Base-by-base conservation (phyloP, 805 yeast genomes). In the Sugiyamaella lignohabitans region DNA sequence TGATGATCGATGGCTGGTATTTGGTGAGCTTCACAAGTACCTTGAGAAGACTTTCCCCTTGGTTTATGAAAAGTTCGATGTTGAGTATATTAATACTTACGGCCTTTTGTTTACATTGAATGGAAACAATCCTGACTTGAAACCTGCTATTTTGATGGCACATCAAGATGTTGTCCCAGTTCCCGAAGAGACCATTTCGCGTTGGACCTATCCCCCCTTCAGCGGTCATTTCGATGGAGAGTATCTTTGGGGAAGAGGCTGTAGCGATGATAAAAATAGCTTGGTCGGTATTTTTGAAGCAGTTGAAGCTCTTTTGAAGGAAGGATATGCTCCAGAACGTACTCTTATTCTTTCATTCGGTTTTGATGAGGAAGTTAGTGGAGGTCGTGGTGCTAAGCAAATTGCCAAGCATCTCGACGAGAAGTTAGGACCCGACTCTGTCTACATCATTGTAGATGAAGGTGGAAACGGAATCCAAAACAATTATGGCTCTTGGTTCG, bases 151-250 rank as follows among this genome's bases (percentile, higher is more conserved):
- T 63, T 67, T 84, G 43, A 76, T 83, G 57, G 89, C 91, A 1
- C 95, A 86, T 60, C 83, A 78, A 61, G 94, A 85, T 58, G 86
- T 82, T 3, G 95, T 86, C 20, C 94, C 95, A 1, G 82, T 84
- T 6, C 84, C 79, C 55, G 60, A 63, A 11, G 75, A 53, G 24
- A 78, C 87, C 0, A 62, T 71, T 44, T 63, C 59, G 22, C 68
- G 75, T 47, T 86, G 94, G 94, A 65, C 66, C 0, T 70, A 77
- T 58, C 80, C 80, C 8, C 94, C 95, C 2, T 83, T 78, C 48
- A 61, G 71, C 16, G 87, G 84, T 14, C 68, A 73, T 55, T 84
- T 68, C 58, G 94, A 87, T 56, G 88, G 87, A 14, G 67, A 71
- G 22, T 65, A 60, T 37, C 55, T 87, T 3, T 84, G 79, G 75